Base-by-base conservation (phyloP, 2,329 filamentous ascomycete species). In the Apiospora pterosperma region DNA sequence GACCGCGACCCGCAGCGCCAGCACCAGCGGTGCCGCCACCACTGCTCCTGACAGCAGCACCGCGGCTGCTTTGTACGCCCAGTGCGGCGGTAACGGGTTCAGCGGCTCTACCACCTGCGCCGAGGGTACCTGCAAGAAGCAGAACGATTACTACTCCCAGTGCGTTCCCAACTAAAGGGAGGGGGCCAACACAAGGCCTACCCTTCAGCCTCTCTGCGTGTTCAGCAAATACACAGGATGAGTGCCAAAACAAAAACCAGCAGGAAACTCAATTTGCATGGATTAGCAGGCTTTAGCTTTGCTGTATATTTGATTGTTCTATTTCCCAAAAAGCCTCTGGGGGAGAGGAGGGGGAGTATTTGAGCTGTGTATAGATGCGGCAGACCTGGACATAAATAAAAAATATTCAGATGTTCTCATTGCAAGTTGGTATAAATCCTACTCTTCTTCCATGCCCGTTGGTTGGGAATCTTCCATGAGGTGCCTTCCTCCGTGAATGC, bases 101-200 rank as follows among this genome's bases (percentile, higher is more conserved):
- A 55, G 59, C n/a, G 65, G 65, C 16, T 36, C 62, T 19, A 66
- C 39, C 38, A 31, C 38, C 19, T 66, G 65, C 41, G 44, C 63
- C 36, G 34, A 60, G 31, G 65, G 65, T 28, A 66, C 62, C 41
- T 66, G 65, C 41, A 64, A 58, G 28, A 58, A 59, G 42, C 44
- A 48, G 59, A 64, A 64, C 63, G 55, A 60, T 23, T 64, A 64
- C 60, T 66, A 66, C 52, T 64, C 62, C 4, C 65, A 66, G 55
- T 66, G 65, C 11, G 62, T 66, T 28, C 38, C 63, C 52, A 44
- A 55, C 38, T 34, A 39, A 52, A 36, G 3, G n/a, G 41, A 36
- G n/a, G n/a, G n/a, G n/a, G n/a, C n/a, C n/a, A n/a, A n/a, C n/a
- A n/a, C n/a, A n/a, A n/a, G n/a, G n/a, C n/a, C n/a, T n/a, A n/a